These are phyloP conservation scores for Hemileia vastatrix DNA, from an alignment of 1,284 basidiomycete species.

Conservation along the genomic window DNA sequence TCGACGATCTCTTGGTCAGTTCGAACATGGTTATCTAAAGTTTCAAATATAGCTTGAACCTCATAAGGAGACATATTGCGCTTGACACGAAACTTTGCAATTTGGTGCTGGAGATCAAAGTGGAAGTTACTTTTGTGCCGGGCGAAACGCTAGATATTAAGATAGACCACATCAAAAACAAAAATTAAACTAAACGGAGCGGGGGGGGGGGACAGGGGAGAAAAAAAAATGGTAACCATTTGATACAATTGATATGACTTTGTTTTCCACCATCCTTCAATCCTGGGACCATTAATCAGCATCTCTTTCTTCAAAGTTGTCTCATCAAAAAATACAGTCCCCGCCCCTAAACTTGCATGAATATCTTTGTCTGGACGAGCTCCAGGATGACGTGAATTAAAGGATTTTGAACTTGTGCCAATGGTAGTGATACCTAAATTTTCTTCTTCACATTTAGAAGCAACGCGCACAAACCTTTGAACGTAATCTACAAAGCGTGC, in stretches of 20 bases:
- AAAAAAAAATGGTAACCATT: constrained; percentile 47
- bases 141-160: background rate
- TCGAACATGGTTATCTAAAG: constrained; percentile 59
- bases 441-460: constrained; percentile 68
- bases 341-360: constrained; percentile 52
- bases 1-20: constrained; percentile 81
- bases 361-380: constrained; percentile 30
- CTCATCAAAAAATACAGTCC: constrained; percentile 61
- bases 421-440: constrained; percentile 57
- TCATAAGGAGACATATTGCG: constrained; percentile 58
- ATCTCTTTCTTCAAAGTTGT: constrained; percentile 55
- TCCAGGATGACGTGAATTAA: constrained; percentile 39
- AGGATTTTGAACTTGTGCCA: constrained; percentile 52
- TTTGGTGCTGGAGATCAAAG: constrained; percentile 64
- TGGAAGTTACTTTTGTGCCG: constrained; percentile 29
- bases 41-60: constrained; percentile 63
- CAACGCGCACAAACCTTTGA: constrained; percentile 61
- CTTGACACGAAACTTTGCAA: constrained; percentile 57
- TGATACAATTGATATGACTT: constrained; percentile 57
- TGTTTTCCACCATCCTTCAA: constrained; percentile 68
- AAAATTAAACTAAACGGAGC: background rate
- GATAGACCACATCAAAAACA: background rate
- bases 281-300: constrained; percentile 57
- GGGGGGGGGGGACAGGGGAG: background rate
- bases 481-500: constrained; percentile 68